Percentiles rank a stretch among this genome's conserved stretches.
Evolutionary conservation across 2,329 filamentous ascomycete genomes (phyloP).

Genomic region (Shiraia bambusicola): DNA sequence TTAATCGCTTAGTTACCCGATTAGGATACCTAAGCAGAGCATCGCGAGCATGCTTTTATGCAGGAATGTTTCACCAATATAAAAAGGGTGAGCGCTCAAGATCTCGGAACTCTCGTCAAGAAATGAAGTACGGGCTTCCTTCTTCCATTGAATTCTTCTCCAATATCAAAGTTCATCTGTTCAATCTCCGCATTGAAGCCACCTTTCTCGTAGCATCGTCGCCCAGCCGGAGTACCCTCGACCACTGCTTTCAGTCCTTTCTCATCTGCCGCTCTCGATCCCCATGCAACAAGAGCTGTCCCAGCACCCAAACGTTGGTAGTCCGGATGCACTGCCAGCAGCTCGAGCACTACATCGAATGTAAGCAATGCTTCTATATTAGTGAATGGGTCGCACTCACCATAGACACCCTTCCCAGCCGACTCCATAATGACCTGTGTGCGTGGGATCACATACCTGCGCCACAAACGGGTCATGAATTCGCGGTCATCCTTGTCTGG

Average conservation of each 20-base stretch:
- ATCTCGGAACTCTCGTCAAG: constrained; percentile 7
- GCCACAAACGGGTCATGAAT: constrained; percentile 16
- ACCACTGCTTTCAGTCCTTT: constrained; percentile 12
- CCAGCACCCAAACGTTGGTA: constrained; percentile 18
- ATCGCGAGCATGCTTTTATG: too few species aligned
- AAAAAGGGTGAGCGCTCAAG: too few species aligned
- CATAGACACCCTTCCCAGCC: constrained; percentile 12
- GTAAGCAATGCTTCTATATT: background rate
- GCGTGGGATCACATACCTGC: constrained; percentile 12
- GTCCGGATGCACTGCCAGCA: constrained; percentile 18
- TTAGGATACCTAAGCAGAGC: too few species aligned
- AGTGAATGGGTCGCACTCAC: constrained; percentile 9
- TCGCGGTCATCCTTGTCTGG: constrained; percentile 13
- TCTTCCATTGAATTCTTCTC: constrained; percentile 9
- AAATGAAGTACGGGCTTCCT: constrained; percentile 11
- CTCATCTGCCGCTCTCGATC: constrained; percentile 15
- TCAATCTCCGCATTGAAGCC: constrained; percentile 14
- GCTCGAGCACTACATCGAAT: constrained; percentile 14
- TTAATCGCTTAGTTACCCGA: too few species aligned
- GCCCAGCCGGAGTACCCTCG: constrained; percentile 12
- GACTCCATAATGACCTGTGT: constrained; percentile 7
- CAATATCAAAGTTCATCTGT: constrained; percentile 13
- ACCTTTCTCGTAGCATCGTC: constrained; percentile 12
- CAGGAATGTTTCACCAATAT: too few species aligned
- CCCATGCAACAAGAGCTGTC: constrained; percentile 14